Evolutionary conservation across 2,329 filamentous ascomycete species (phyloP), one percentile per base, ranked within the genome.

Genomic region (Ophiocordyceps unilateralis): DNA sequence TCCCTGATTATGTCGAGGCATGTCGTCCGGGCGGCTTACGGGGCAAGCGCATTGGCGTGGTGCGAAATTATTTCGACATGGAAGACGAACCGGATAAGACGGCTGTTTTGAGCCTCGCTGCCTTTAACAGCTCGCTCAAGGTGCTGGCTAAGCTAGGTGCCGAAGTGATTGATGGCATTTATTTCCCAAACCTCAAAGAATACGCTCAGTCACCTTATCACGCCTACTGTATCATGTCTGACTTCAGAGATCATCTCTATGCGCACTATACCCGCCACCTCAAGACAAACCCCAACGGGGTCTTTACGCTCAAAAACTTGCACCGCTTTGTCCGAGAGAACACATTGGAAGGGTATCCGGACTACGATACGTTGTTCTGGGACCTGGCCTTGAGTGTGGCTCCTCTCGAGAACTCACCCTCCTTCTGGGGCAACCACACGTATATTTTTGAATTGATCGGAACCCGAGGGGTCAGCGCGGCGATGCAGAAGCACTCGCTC

Each of bases 21-120:
- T 73, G 78, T 53, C 67, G 73, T 24, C 55, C 66, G 22, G 65
- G 65, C 21, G 66, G 68, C 1, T 61, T 82, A 0, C 46, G 57
- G 7, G 75, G 73, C 11, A 72, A 74, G 42, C 68, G 77, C 2
- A 75, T 84, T 26, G 81, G 79, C 2, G 65, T 84, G 6, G 75
- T 79, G 0, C 64, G 70, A n/a, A 78, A 81, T 48, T 28, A 81
- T 26, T 59, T 30, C 26, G 47, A 41, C 12, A 21, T 23, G 10
- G 17, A n/a, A 15, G 8, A 3, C 11, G 12, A 17, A 4, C 17
- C 21, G 2, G 40, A 41, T 8, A 5, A 15, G 17, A 15, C 26
- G 26, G 4, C 19, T 9, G 11, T 22, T 10, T 15, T 15, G 20
- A 39, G 36, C 20, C 26, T 38, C 2, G 14, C 39, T 14, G 17